Evolutionary conservation across 169 alveolate genomes (phyloP), one percentile per base, ranked within the genome.

Genomic region (Plasmodium vinckei): DNA sequence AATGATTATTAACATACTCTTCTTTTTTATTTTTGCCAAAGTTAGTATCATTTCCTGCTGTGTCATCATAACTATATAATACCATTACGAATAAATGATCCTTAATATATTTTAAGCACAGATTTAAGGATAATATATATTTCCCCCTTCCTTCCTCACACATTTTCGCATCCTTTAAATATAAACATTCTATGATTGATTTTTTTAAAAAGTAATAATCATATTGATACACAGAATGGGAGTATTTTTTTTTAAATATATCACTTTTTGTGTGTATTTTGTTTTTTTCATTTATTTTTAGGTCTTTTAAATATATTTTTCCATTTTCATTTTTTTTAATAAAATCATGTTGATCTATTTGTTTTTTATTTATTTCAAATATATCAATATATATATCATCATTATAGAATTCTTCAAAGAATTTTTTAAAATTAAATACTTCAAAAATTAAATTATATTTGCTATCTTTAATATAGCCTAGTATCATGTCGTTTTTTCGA

Each of bases 361-460:
- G 49, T 47, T 46, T 75, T 21, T 25, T n/a, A 23, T 68, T 56
- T 60, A 82, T 71, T 21, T 68, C 72, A 27, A 53, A 71, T 68
- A 61, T 17, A 68, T 46, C 69, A 19, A 75, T 10, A 15, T 42
- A 19, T 67, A 54, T 17, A 82, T 68, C 69, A 17, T 65, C 86
- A 10, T 82, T 57, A 53, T 54, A 70, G 25, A 19, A 54, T 10
- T 44, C 39, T 63, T 25, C 21, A 57, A 82, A 82, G 39, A 51
- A 67, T 2, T 68, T 54, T 23, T 82, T 82, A 67, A 82, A 67
- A 69, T 82, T 82, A 7, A 82, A 67, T 42, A 82, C 25, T 46
- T 82, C 90, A 61, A 82, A 82, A 67, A 67, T 53, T 57, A 82
- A 65, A 82, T 82, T 82, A 68, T 19, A 82, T 33, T 82, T 82